phyloP scores from a whole-genome alignment of 139 green algal genomes.

The Tetradesmus lagerheimii region DNA sequence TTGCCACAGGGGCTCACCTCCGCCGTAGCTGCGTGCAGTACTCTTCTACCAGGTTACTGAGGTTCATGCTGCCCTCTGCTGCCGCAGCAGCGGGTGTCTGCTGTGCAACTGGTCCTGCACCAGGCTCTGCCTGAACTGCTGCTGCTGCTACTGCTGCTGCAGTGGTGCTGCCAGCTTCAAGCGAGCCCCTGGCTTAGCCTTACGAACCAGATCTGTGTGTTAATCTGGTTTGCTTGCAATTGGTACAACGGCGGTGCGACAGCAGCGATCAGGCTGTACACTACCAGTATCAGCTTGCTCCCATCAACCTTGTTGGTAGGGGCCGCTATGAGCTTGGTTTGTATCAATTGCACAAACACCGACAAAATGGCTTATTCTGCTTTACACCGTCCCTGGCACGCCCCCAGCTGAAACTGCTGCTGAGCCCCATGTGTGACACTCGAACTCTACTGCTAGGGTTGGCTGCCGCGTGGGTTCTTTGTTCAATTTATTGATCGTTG shows the following conservation, averaged over 20 bases:
- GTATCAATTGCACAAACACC: background rate
- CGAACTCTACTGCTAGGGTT: background rate
- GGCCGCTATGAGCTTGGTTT: background rate
- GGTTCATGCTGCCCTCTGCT: constrained; percentile 16
- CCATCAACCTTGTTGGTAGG: background rate
- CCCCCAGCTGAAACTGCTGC: background rate
- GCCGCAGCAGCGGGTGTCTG: background rate
- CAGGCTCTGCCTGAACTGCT: background rate
- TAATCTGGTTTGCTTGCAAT: background rate
- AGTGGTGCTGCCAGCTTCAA: background rate
- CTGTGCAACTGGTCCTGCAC: background rate
- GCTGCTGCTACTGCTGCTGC: background rate
- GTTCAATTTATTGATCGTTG: background rate
- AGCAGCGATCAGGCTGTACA: constrained; percentile 3
- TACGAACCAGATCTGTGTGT: background rate
- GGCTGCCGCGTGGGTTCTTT: background rate
- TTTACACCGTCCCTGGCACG: background rate
- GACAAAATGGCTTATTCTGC: background rate
- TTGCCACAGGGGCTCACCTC: constrained; percentile 17
- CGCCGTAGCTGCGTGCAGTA: constrained; percentile 74
- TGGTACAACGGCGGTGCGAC: background rate
- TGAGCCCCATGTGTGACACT: background rate
- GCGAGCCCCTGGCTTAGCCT: background rate
- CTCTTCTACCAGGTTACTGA: constrained; percentile 67
- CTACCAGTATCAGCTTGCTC: background rate